Evolutionary conservation across 2,329 filamentous ascomycete species (phyloP), one percentile per base, ranked within the genome.

Genomic region (Fusarium ramigenum): DNA sequence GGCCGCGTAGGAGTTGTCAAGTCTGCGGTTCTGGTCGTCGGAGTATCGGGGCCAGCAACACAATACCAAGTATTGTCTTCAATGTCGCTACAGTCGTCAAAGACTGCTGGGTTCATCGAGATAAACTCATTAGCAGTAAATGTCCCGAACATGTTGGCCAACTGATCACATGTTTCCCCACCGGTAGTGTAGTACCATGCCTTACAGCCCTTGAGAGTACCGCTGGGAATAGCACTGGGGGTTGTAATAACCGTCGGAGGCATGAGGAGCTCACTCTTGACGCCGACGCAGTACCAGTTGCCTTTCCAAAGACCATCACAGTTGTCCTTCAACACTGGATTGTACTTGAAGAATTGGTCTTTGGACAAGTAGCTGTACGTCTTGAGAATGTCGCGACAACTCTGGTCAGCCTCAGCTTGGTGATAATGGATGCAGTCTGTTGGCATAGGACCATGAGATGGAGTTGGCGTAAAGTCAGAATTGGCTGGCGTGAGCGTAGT

Each of bases 1-100:
- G 3, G 52, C 1, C 5, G 21, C 0, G 18, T 19, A 1, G 52
- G n/a, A 0, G 25, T n/a, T 19, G 19, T 21, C 9, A 43, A 0
- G 2, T 5, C 7, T 4, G 42, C n/a, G 2, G 50, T 47, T 21
- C 60, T 63, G 8, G 60, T 58, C 0, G 18, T 47, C 1, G 52
- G 60, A 5, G 60, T 58, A 7, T 8, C 28, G 0, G 42, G 34
- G 1, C 2, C 19, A 9, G 60, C 42, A 0, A 58, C n/a, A 19
- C 40, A 58, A 3, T 47, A 63, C 52, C 52, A 63, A 0, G 10
- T 40, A 0, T 58, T 7, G 0, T 63, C 52, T 1, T 19, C 0
- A 2, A 63, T 34, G 1, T 8, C 25, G 0, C 2, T 1, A 5
- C 60, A 63, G 4, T 63, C 60, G 0, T 58, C 42, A 0, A 39